These are phyloP conservation scores for Blastobotrys aristatus DNA, from an alignment of 1,139 yeast species.

Conservation along the genomic window DNA sequence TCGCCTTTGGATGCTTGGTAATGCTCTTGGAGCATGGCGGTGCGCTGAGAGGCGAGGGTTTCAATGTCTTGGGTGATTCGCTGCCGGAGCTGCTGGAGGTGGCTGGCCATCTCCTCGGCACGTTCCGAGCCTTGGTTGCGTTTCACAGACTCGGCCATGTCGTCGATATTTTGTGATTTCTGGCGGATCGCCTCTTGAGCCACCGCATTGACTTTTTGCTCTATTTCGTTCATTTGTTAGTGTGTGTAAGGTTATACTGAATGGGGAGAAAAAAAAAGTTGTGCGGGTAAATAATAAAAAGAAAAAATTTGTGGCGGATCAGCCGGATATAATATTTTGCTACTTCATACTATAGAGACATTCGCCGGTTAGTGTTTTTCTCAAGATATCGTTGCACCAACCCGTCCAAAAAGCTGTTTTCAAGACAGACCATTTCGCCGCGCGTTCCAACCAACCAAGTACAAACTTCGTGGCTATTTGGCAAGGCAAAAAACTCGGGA, in stretches of 20 bases:
- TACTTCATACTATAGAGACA: too few species aligned
- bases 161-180: background rate
- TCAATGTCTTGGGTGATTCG: background rate
- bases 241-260: too few species aligned
- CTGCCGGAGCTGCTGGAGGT: background rate
- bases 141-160: background rate
- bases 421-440: background rate
- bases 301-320: too few species aligned
- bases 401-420: background rate
- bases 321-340: too few species aligned
- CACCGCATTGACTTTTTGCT: background rate
- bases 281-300: too few species aligned
- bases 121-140: background rate
- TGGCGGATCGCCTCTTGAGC: background rate
- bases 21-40: background rate
- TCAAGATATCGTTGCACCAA: background rate
- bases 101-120: background rate
- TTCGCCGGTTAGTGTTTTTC: background rate
- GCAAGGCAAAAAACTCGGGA: background rate
- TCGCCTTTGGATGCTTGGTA: background rate
- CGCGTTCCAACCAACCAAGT: background rate
- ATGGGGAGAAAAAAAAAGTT: too few species aligned
- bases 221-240: background rate
- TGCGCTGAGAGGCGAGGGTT: background rate
- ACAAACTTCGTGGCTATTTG: background rate